Evolutionary conservation across 345 rosid species (phyloP), one percentile per base, ranked within the genome.

Genomic region (Turritis glabra): DNA sequence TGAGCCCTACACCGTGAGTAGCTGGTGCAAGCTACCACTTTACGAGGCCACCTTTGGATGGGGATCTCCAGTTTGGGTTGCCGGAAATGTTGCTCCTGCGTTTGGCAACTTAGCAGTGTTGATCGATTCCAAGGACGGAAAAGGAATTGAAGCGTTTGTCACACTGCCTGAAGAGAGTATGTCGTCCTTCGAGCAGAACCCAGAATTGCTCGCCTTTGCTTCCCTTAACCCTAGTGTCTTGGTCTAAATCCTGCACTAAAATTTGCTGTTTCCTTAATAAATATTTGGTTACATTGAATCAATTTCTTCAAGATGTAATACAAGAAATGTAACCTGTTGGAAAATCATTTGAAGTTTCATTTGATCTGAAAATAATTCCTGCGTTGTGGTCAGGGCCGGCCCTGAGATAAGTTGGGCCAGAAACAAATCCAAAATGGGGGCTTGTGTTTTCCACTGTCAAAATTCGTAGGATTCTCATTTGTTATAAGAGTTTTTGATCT

Each of bases 61-160:
- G 86, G 88, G 86, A 22, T 73, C 14, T 29, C 89, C 88, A 0
- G 29, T 35, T n/a, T 87, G 88, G 91, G 82, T 78, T 8, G 14
- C 9, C 0, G 71, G 77, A 19, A 73, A 64, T 37, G 44, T 2
- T 14, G 64, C 14, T 8, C 72, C 73, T 2, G 5, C 23, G 1
- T 32, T 22, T 3, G 77, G 61, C 47, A 81, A 85, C 37, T 2
- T 50, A 8, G n/a, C 81, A 13, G 44, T 51, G 21, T 27, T 81
- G 69, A 54, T 68, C 3, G 88, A 85, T 46, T 33, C 77, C 0
- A 79, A 47, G 47, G 72, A 61, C 15, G 80, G 85, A 2, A 67
- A 70, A 30, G 92, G 86, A 25, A 52, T 86, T 4, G 92, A 88
- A 62, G 88, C 81, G 14, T 84, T 73, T 79, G 78, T 88, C 33